Evolutionary conservation across 23 red algal genomes (phyloP).

Genomic region (Gracilaria gracilis): DNA sequence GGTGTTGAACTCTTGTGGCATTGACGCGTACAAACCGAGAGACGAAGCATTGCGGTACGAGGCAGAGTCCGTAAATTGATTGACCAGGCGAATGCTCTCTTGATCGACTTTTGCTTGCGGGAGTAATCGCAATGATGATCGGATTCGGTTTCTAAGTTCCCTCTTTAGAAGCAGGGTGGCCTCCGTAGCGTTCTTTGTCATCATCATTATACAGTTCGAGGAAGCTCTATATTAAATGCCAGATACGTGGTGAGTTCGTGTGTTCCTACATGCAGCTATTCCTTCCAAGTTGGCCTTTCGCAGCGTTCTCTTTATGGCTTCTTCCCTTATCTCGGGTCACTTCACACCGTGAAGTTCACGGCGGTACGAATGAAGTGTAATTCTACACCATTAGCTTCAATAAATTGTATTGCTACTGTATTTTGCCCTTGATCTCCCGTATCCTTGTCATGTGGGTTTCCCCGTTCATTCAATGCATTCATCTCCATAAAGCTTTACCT

Average conservation of each 20-base stretch:
- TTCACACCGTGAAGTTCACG: too few species aligned
- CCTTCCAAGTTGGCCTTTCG: too few species aligned
- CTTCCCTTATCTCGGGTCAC: too few species aligned
- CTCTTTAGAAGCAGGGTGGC: slow-evolving; percentile 54
- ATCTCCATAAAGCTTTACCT: too few species aligned
- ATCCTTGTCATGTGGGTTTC: too few species aligned
- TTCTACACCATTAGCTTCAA: too few species aligned
- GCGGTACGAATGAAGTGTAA: too few species aligned
- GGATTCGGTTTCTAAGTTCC: slow-evolving; percentile 67
- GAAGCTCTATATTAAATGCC: background rate
- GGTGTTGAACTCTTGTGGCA: slow-evolving; percentile 71
- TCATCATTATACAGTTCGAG: background rate
- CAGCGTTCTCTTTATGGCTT: too few species aligned
- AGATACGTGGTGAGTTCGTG: background rate
- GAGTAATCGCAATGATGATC: slow-evolving; percentile 32
- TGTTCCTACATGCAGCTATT: too few species aligned
- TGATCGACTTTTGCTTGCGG: background rate
- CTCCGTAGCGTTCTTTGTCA: background rate
- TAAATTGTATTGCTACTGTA: too few species aligned
- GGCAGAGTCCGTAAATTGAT: slow-evolving; percentile 2
- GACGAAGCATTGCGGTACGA: slow-evolving; percentile 42
- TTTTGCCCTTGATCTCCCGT: too few species aligned
- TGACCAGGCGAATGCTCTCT: slow-evolving; percentile 12
- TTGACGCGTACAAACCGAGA: slow-evolving; percentile 62
- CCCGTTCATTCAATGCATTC: too few species aligned